Base-by-base conservation (phyloP, 495 filamentous ascomycete genomes). In the Rhypophila decipiens region DNA sequence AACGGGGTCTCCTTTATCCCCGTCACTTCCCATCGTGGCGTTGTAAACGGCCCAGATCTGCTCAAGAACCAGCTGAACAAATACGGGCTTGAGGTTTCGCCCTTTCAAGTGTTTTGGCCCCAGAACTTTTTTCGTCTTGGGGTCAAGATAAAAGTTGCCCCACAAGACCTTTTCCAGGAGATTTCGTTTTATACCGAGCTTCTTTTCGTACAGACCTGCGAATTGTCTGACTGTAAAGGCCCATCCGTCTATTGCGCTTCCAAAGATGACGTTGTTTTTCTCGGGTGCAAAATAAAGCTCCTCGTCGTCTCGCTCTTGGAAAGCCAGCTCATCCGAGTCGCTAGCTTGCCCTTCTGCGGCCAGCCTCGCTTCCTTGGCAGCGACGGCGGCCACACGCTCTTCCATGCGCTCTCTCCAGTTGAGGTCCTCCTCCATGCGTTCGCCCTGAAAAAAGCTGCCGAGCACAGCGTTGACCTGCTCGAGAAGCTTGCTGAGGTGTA, bases 231-330 rank as follows among this genome's bases (percentile, higher is more conserved):
- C 78, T 0, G 93, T 99, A 53, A 97, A 99, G 2, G 93, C 93
- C 93, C 93, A 99, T 29, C 94, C 93, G 59, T 99, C 93, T 41
- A 95, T 84, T 22, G 93, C 93, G 59, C 90, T 96, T 70, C 89
- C 87, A 56, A 99, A 99, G 48, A 99, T 96, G 61, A 99, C 93
- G 59, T 99, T 99, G 54, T 96, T 93, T 58, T 91, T 95, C 62
- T 97, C 94, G 0, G 93, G 93, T 8, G 90, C 88, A 69, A 99
- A 99, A 63, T 99, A 99, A 27, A 99, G 78, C 61, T 95, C 90
- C 57, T 97, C 93, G 61, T 99, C 93, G 58, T 97, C 93, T 56
- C 81, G 84, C 59, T 96, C 93, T 61, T 96, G 83, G 49, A 87
- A 99, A 44, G 86, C 79, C 12, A 78, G 63, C 27, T 84, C 80